Conservation (phyloP, 352 stramenopile species). For the Pelagophyceae sp. region DNA sequence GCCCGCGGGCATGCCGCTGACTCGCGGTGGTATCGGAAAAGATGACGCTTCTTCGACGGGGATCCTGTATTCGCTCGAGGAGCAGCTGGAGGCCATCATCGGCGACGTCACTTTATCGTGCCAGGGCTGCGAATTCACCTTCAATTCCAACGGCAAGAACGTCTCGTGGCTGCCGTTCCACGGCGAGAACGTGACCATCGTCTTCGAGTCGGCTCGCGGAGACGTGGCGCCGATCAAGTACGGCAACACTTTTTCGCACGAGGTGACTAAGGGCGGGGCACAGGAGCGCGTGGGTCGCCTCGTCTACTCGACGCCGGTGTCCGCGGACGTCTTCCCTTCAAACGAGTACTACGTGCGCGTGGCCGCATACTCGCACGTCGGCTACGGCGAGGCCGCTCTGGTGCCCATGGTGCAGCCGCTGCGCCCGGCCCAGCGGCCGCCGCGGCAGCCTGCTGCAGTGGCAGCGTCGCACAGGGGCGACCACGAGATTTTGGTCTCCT, state of each 20-base stretch:
- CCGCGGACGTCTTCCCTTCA: slow-evolving; percentile 47
- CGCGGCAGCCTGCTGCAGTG: slow-evolving; percentile 39
- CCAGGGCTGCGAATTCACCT: slow-evolving; percentile 8
- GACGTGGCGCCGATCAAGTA: slow-evolving; percentile 42
- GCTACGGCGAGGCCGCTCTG: slow-evolving; percentile 35
- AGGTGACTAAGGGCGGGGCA: slow-evolving; percentile 43
- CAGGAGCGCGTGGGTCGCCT: slow-evolving; percentile 45
- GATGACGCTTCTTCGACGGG: no score
- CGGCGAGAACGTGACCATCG: slow-evolving; percentile 40
- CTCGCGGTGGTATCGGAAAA: slow-evolving; percentile 1
- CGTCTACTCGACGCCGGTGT: slow-evolving; percentile 53
- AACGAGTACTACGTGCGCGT: slow-evolving; percentile 76
- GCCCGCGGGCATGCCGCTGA: not conserved
- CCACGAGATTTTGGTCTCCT: slow-evolving; percentile 42
- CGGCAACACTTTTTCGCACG: slow-evolving; percentile 29
- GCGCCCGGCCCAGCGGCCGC: slow-evolving; percentile 32
- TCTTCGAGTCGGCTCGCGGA: slow-evolving; percentile 42
- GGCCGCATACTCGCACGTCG: slow-evolving; percentile 70
- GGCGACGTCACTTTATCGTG: slow-evolving; percentile 39
- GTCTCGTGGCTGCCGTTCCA: slow-evolving; percentile 26
- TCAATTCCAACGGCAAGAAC: slow-evolving; percentile 3
- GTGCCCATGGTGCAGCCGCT: slow-evolving; percentile 31
- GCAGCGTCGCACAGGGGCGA: slow-evolving; percentile 27
- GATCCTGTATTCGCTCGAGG: slow-evolving; percentile 35
- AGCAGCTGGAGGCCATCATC: slow-evolving; percentile 38